Evolutionary conservation across 176 grass and related monocot genomes (phyloP).

Genomic region (Hordeum marinum): DNA sequence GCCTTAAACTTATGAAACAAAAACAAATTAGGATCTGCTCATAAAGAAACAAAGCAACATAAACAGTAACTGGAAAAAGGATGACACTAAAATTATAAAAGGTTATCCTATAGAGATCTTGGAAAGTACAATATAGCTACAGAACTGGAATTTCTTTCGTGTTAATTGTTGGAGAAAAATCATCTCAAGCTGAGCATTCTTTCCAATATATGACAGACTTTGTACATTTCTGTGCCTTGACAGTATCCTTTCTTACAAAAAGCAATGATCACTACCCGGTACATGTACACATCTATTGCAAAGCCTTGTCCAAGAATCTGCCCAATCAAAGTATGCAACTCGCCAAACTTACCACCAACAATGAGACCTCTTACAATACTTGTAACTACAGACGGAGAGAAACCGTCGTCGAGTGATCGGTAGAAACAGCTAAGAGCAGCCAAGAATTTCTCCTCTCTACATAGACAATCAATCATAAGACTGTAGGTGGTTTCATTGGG

Average conservation of each 20-base stretch:
- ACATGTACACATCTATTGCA: slow-evolving; percentile 55
- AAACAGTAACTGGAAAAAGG: background rate
- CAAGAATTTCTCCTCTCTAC: slow-evolving; percentile 52
- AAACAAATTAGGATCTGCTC: background rate
- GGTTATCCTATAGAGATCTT: background rate
- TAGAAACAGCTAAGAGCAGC: slow-evolving; percentile 56
- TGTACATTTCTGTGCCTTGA: slow-evolving; percentile 59
- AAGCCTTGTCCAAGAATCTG: slow-evolving; percentile 54
- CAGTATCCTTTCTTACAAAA: slow-evolving; percentile 74
- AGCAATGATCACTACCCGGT: slow-evolving; percentile 45
- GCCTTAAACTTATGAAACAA: background rate
- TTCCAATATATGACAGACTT: slow-evolving; percentile 62
- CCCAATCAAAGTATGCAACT: slow-evolving; percentile 50
- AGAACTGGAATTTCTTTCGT: slow-evolving; percentile 13
- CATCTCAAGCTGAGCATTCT: slow-evolving; percentile 57
- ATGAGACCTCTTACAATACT: slow-evolving; percentile 56
- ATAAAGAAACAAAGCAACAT: background rate
- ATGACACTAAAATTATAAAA: background rate
- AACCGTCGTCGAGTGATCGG: slow-evolving; percentile 44
- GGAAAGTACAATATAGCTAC: background rate
- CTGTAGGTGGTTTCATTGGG: slow-evolving; percentile 50
- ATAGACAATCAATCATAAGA: slow-evolving; percentile 65
- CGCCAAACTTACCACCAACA: slow-evolving; percentile 39
- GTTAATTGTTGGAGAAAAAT: slow-evolving; percentile 24
- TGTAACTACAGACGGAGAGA: slow-evolving; percentile 31